Evolutionary conservation across 768 basidiomycete genomes (phyloP).

Genomic region (Dentipellis sp.): DNA sequence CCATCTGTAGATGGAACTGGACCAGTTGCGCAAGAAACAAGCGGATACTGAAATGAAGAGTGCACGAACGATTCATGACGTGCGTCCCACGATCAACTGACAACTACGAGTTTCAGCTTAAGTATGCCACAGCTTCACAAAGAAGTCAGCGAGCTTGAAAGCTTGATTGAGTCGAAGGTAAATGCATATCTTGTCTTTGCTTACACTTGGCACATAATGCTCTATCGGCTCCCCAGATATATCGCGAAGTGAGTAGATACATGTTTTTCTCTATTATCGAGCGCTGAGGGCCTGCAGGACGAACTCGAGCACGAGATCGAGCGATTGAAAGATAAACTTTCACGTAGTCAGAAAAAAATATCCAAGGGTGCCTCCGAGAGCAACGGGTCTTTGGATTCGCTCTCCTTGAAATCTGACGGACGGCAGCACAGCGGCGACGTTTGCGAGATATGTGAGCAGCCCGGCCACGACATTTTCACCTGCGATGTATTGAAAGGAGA

Average conservation of each 20-base stretch:
- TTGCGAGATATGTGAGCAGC: constrained; percentile 83
- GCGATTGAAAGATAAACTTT: constrained; percentile 60
- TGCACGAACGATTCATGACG: constrained; percentile 59
- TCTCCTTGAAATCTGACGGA: constrained; percentile 8
- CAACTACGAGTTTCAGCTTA: constrained; percentile 2
- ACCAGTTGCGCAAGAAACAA: constrained; percentile 61
- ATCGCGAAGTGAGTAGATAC: constrained; percentile 54
- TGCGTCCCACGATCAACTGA: constrained; percentile 24
- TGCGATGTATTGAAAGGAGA: constrained; percentile 69
- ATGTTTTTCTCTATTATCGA: not conserved
- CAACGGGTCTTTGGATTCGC: constrained; percentile 13
- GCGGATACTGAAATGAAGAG: constrained; percentile 69
- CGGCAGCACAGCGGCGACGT: constrained; percentile 28
- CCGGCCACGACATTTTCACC: constrained; percentile 80
- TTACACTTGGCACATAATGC: not conserved
- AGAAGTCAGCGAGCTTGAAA: constrained; percentile 88
- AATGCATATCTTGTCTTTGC: constrained; percentile 5
- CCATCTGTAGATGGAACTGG: constrained; percentile 44
- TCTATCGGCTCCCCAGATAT: constrained; percentile 44
- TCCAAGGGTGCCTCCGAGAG: constrained; percentile 33
- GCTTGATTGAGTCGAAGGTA: constrained; percentile 91
- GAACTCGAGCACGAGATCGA: constrained; percentile 84
- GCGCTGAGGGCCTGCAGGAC: constrained; percentile 37
- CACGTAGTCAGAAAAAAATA: constrained; percentile 48
- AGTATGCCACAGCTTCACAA: constrained; percentile 58